Evolutionary conservation across 345 rosid genomes (phyloP).

Genomic region (Melastoma malabathricum): DNA sequence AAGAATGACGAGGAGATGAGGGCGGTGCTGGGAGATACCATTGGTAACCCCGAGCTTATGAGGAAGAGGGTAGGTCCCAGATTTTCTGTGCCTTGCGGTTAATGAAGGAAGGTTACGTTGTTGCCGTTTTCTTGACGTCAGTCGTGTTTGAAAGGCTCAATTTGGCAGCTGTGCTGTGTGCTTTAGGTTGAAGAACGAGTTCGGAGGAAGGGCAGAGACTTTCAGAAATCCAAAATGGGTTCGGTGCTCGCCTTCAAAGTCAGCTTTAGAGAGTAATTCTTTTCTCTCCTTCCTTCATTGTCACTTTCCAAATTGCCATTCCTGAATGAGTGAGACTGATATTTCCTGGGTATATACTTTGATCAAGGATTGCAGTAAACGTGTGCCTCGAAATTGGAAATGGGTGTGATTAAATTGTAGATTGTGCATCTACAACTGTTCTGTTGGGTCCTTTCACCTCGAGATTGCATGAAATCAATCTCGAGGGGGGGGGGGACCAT

Average conservation of each 20-base stretch:
- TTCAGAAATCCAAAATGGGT: conserved; percentile 62
- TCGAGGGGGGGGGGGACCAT: too few species aligned
- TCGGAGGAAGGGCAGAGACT: conserved; percentile 62
- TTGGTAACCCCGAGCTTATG: conserved; percentile 85
- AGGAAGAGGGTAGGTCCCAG: conserved; percentile 41
- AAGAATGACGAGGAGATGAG: conserved; percentile 71
- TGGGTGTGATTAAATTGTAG: too few species aligned
- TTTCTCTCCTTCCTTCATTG: too few species aligned
- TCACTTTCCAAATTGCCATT: too few species aligned
- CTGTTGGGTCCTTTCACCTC: too few species aligned
- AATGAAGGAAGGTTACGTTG: too few species aligned
- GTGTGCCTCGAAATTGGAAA: too few species aligned
- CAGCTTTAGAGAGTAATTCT: conserved; percentile 35
- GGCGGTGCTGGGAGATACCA: conserved; percentile 77
- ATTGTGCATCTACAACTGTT: too few species aligned
- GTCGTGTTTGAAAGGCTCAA: not conserved
- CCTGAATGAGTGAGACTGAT: too few species aligned
- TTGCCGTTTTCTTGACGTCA: too few species aligned
- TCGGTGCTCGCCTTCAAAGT: conserved; percentile 85
- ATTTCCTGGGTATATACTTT: too few species aligned
- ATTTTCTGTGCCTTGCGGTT: not conserved
- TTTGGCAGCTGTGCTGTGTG: not conserved
- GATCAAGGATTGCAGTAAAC: too few species aligned
- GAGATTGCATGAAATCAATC: not conserved
- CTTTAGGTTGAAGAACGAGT: conserved; percentile 68